phyloP scores from a whole-genome alignment of 495 filamentous ascomycete species.

The Penicillium coprophilum region DNA sequence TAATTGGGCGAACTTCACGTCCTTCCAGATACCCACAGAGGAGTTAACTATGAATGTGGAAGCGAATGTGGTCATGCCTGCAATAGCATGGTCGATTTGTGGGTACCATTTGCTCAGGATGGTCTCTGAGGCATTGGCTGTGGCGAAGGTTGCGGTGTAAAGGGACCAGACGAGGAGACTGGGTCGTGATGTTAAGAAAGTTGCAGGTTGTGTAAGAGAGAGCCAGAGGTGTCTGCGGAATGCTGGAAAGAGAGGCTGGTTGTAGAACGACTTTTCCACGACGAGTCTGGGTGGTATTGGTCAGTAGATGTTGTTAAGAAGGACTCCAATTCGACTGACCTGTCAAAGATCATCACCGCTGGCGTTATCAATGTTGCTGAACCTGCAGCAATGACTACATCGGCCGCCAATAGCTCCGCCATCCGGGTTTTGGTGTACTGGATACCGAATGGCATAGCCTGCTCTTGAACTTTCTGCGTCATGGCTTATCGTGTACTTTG shows the following conservation, averaged over 20 bases:
- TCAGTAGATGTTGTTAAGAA: slow-evolving; percentile 9
- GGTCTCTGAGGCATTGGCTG: slow-evolving; percentile 69
- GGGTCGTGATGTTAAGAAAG: slow-evolving; percentile 69
- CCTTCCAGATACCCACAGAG: slow-evolving; percentile 46
- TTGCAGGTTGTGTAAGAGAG: slow-evolving; percentile 65
- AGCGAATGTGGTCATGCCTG: slow-evolving; percentile 37
- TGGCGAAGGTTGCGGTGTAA: slow-evolving; percentile 85
- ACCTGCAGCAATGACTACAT: slow-evolving; percentile 37
- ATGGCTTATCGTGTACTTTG: slow-evolving; percentile 11
- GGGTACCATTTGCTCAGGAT: slow-evolving; percentile 38
- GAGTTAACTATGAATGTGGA: slow-evolving; percentile 42
- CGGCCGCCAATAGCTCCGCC: slow-evolving; percentile 35
- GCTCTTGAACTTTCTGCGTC: slow-evolving; percentile 28
- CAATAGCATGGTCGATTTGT: slow-evolving; percentile 52
- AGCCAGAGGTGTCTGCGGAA: slow-evolving; percentile 59
- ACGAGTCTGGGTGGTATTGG: slow-evolving; percentile 39
- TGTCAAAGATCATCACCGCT: slow-evolving; percentile 44
- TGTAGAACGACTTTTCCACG: slow-evolving; percentile 86
- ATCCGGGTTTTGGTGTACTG: slow-evolving; percentile 32
- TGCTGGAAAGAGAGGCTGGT: slow-evolving; percentile 62
- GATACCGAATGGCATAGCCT: slow-evolving; percentile 30
- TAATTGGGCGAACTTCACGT: slow-evolving; percentile 47
- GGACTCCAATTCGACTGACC: slow-evolving; percentile 19
- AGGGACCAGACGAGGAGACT: slow-evolving; percentile 77
- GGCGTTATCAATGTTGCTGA: slow-evolving; percentile 42